These are phyloP conservation scores for Exophiala oligosperma DNA, from an alignment of 2,329 filamentous ascomycete species.

Conservation along the genomic window DNA sequence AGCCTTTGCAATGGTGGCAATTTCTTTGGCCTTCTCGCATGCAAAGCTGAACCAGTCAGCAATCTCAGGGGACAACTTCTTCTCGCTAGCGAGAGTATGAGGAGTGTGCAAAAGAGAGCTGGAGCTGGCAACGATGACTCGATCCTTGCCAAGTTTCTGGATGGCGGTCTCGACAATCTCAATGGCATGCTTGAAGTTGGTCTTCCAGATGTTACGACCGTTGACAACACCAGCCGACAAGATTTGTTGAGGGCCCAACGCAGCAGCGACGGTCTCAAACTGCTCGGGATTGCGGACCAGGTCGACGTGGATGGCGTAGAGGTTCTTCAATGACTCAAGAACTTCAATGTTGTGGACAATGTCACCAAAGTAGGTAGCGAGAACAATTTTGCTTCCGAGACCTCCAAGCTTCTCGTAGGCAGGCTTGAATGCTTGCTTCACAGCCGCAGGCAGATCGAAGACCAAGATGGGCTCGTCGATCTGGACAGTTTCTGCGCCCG, in stretches of 20 bases:
- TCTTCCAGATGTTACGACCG: slow-evolving; percentile 99
- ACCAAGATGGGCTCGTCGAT: slow-evolving; percentile 98
- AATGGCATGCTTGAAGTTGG: slow-evolving; percentile 94
- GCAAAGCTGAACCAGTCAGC: slow-evolving; percentile 99
- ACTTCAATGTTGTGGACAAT: slow-evolving; percentile 98
- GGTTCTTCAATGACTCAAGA: slow-evolving; percentile 67
- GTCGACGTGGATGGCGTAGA: slow-evolving; percentile 89
- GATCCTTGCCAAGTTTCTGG: slow-evolving; percentile 95
- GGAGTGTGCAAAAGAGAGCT: slow-evolving; percentile 98
- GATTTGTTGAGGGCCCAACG: slow-evolving; percentile 83
- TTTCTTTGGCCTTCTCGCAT: slow-evolving; percentile 87
- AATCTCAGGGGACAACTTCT: slow-evolving; percentile 93
- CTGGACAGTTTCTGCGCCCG: slow-evolving; percentile 94
- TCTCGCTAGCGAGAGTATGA: slow-evolving; percentile 97
- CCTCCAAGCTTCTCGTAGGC: slow-evolving; percentile 86
- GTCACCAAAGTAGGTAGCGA: slow-evolving; percentile 99
- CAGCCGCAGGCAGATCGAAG: slow-evolving; percentile 84
- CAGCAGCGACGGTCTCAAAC: slow-evolving; percentile 78
- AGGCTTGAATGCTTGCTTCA: slow-evolving; percentile 97
- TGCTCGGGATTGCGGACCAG: slow-evolving; percentile 98
- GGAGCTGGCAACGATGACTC: slow-evolving; percentile 94
- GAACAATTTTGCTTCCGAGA: slow-evolving; percentile 81
- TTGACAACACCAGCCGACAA: slow-evolving; percentile 97
- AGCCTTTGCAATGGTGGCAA: slow-evolving; percentile 93
- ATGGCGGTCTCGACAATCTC: slow-evolving; percentile 85